Percentiles rank a stretch among this genome's conserved stretches.
phyloP scores from a whole-genome alignment of 805 yeast genomes.

The Komagataella pastoris region DNA sequence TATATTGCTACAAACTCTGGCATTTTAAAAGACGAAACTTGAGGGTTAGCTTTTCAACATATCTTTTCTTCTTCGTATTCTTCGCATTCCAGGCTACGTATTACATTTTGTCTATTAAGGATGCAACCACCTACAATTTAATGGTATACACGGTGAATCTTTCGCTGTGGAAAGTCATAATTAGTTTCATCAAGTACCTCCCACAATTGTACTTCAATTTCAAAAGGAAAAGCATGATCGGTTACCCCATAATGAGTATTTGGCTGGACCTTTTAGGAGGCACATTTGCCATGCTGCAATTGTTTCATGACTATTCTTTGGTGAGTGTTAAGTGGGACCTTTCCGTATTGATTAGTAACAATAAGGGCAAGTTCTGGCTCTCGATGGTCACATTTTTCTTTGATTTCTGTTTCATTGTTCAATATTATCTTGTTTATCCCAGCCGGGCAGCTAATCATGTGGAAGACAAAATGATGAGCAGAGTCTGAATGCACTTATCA shows the following conservation, averaged over 20 bases:
- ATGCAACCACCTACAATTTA: constrained; percentile 5
- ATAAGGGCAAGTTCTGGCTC: constrained; percentile 30
- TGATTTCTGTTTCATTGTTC: constrained; percentile 14
- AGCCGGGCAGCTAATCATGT: background rate
- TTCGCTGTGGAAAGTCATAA: constrained; percentile 28
- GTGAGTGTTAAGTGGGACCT: constrained; percentile 11
- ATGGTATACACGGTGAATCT: constrained; percentile 23
- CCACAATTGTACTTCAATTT: constrained; percentile 32
- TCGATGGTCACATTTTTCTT: constrained; percentile 21
- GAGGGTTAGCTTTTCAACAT: constrained; percentile 11
- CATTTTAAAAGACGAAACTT: constrained; percentile 20
- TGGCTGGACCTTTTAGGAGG: constrained; percentile 29
- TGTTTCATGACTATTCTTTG: constrained; percentile 24
- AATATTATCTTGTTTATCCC: constrained; percentile 7
- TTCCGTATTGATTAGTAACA: constrained; percentile 17
- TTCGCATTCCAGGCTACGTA: constrained; percentile 11
- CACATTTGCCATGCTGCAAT: constrained; percentile 22
- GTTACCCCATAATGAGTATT: constrained; percentile 27
- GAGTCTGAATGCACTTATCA: background rate
- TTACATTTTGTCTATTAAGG: constrained; percentile 7
- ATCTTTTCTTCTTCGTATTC: constrained; percentile 3
- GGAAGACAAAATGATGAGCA: background rate
- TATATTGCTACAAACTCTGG: constrained; percentile 18
- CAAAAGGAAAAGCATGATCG: constrained; percentile 28
- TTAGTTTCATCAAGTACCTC: constrained; percentile 33